Evolutionary conservation across 495 filamentous ascomycete species (phyloP).

Genomic region (Penicillium cosmopolitanum): DNA sequence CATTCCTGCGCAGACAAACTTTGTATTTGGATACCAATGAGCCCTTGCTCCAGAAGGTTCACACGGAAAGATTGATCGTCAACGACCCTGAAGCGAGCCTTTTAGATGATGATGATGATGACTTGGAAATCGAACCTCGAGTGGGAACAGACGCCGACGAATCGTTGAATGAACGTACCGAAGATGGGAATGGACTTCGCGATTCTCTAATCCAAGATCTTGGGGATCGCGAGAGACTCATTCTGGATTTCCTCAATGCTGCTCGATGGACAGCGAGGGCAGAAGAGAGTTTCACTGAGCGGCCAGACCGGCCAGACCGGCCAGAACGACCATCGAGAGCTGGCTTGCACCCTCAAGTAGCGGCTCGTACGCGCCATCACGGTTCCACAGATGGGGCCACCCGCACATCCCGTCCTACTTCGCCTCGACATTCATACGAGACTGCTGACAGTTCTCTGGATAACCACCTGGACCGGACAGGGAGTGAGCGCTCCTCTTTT

Average conservation of each 20-base stretch:
- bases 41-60: slow-evolving; percentile 53
- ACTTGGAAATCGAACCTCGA: slow-evolving; percentile 30
- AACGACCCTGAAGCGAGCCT: slow-evolving; percentile 27
- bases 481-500: slow-evolving; percentile 35
- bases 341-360: slow-evolving; percentile 31
- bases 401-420: slow-evolving; percentile 45
- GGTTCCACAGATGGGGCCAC: slow-evolving; percentile 44
- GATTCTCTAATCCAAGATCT: slow-evolving; percentile 52
- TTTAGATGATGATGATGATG: slow-evolving; percentile 28
- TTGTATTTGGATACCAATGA: slow-evolving; percentile 64
- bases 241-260: slow-evolving; percentile 60
- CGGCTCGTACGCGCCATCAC: slow-evolving; percentile 38
- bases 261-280: slow-evolving; percentile 44
- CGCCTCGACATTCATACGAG: slow-evolving; percentile 34
- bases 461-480: slow-evolving; percentile 29
- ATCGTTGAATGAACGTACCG: slow-evolving; percentile 18
- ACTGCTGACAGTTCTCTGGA: slow-evolving; percentile 34
- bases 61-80: slow-evolving; percentile 48
- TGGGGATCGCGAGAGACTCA: slow-evolving; percentile 58
- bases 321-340: slow-evolving; percentile 37
- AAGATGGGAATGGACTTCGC: slow-evolving; percentile 30
- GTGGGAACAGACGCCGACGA: slow-evolving; percentile 39
- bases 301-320: slow-evolving; percentile 40
- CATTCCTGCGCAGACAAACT: slow-evolving; percentile 76
- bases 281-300: slow-evolving; percentile 41